Percentiles rank a stretch among this genome's conserved stretches.
Conservation (phyloP, 352 stramenopile genomes). For the Globisporangium canariense region DNA sequence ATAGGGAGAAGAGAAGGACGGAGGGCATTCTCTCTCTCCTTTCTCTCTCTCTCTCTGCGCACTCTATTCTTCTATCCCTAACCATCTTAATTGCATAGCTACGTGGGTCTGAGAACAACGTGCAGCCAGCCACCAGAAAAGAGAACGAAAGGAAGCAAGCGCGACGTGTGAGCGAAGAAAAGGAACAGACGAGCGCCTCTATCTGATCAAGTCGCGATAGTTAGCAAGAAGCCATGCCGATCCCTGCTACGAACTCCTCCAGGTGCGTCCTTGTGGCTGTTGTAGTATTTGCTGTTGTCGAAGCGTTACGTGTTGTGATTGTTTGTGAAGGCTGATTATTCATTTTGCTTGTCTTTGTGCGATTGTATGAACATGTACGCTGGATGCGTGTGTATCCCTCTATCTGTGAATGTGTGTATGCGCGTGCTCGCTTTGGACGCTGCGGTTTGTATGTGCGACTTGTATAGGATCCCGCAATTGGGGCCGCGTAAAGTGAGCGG, state of each 20-base stretch:
- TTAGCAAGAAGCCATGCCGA: constrained; percentile 6
- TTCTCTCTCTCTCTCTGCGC: not conserved
- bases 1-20: not conserved
- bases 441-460: not conserved
- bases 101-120: not conserved
- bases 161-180: not conserved
- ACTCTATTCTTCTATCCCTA: not conserved
- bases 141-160: not conserved
- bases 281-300: not conserved
- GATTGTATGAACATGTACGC: not conserved
- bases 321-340: constrained; percentile 1
- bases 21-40: not conserved
- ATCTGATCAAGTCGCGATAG: not conserved
- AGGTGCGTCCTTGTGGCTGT: constrained; percentile 10
- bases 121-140: not conserved
- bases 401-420: not conserved
- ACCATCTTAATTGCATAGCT: not conserved
- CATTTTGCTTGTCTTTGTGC: not conserved
- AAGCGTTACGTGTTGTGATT: not conserved
- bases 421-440: not conserved
- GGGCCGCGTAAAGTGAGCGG: constrained; percentile 19
- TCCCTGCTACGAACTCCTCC: constrained; percentile 13
- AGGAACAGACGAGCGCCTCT: not conserved
- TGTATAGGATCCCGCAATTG: constrained; percentile 22
- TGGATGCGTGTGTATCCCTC: not conserved